Conservation (phyloP, 768 basidiomycete genomes). For the Lentinula aciculospora region DNA sequence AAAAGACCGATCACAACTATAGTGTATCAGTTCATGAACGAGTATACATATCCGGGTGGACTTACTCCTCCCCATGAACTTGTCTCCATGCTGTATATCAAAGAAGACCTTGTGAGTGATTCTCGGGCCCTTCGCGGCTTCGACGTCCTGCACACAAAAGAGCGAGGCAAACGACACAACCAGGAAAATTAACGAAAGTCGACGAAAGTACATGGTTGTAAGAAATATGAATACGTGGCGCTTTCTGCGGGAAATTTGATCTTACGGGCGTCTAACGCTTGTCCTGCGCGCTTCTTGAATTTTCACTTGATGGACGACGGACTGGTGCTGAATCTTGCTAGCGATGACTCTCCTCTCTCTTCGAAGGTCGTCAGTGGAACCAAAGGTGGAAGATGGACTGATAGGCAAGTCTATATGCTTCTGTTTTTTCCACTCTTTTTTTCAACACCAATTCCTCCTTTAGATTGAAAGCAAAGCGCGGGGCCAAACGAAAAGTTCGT, state of each 20-base stretch:
- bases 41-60: slow-evolving; percentile 11
- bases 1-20: slow-evolving; percentile 85
- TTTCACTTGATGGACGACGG: slow-evolving; percentile 34
- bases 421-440: slow-evolving; percentile 2
- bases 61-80: slow-evolving; percentile 76
- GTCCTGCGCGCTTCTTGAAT: not conserved
- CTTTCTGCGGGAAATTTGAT: not conserved
- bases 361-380: slow-evolving; percentile 23
- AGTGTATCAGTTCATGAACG: not conserved
- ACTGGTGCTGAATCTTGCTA: slow-evolving; percentile 67
- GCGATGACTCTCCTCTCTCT: slow-evolving; percentile 24
- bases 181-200: slow-evolving; percentile 55
- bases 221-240: slow-evolving; percentile 13
- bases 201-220: slow-evolving; percentile 50
- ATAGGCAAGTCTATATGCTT: slow-evolving; percentile 46
- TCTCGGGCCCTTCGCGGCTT: slow-evolving; percentile 82
- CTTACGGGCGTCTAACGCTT: not conserved
- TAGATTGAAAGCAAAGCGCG: slow-evolving; percentile 74
- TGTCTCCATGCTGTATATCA: slow-evolving; percentile 90
- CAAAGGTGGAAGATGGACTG: slow-evolving; percentile 73
- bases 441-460: slow-evolving; percentile 11
- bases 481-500: slow-evolving; percentile 51
- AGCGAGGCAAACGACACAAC: slow-evolving; percentile 60
- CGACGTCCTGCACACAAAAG: slow-evolving; percentile 65
- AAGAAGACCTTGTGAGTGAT: slow-evolving; percentile 94